Base-by-base conservation (phyloP, 495 filamentous ascomycete genomes). In the Penicillium chermesinum region DNA sequence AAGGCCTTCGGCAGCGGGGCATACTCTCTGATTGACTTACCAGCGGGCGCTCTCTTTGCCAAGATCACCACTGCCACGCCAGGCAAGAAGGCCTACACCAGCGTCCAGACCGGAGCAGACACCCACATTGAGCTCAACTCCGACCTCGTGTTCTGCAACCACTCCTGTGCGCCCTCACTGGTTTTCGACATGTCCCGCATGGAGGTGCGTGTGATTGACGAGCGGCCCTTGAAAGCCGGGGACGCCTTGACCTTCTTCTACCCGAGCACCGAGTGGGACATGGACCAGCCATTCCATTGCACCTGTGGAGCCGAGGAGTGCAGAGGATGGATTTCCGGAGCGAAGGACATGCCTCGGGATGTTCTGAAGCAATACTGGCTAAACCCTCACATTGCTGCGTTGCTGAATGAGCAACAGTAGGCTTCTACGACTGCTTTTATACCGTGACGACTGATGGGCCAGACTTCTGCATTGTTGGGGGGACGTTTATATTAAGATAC, bases 231-330 rank as follows among this genome's bases (percentile, higher is more conserved):
- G 53, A 64, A 74, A 40, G 58, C 53, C 1, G 85, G 83, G 27
- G 80, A 88, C 43, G 77, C 81, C 46, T 63, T 88, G 36, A 88
- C 85, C 46, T 88, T 87, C 73, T 89, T 89, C 69, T 89, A 89
- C 59, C 86, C 86, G 6, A 83, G 78, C 45, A 83, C 84, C 3
- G 86, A 89, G 65, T 89, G 83, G 82, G 57, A 75, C 48, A 88
- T 88, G 85, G 80, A 80, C 36, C 84, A 88, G 66, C 70, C 80
- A 14, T 89, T 89, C 54, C 67, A 79, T 49, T 89, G 86, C 58
- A 67, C 63, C 32, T 89, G 86, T 60, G 75, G 77, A 7, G 69
- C 62, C 16, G 52, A 46, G 7, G 57, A 59, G 5, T 72, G 69
- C 35, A 50, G 50, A 16, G 65, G 64, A 5, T 58, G 56, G 50